Conservation (phyloP, 2,329 filamentous ascomycete genomes). For the Trichoderma sp. region DNA sequence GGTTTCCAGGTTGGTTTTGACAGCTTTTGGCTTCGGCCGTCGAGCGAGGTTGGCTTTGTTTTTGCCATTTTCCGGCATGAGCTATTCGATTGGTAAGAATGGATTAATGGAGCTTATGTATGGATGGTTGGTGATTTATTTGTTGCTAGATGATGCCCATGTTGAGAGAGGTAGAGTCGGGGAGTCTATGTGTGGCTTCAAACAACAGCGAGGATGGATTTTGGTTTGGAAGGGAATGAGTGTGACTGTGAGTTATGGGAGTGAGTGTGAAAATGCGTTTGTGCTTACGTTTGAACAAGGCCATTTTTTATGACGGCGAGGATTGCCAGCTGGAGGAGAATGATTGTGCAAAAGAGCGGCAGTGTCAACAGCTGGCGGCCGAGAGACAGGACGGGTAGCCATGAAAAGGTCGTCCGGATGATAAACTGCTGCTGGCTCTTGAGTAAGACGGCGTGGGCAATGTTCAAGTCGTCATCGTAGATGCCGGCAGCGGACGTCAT, state of each 20-base stretch:
- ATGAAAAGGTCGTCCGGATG: not conserved
- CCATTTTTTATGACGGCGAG: not conserved
- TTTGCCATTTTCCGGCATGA: not conserved
- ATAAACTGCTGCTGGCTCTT: not conserved
- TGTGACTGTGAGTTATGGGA: too few species aligned
- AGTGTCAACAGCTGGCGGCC: conserved; percentile 17
- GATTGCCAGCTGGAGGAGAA: not conserved
- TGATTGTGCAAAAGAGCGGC: not conserved
- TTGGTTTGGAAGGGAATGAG: not conserved
- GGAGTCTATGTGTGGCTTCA: not conserved
- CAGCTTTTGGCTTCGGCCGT: conserved; percentile 28
- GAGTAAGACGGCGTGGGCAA: not conserved
- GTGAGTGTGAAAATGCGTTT: not conserved
- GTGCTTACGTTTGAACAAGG: not conserved
- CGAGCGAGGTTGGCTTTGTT: conserved; percentile 33
- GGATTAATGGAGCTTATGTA: not conserved
- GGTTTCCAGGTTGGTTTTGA: conserved; percentile 17
- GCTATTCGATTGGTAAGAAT: not conserved
- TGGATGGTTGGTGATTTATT: too few species aligned
- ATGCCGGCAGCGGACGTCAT: not conserved
- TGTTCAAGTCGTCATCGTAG: not conserved
- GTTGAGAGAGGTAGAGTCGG: not conserved
- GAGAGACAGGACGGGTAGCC: not conserved
- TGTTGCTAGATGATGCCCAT: not conserved
- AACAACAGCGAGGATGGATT: not conserved